Base-by-base conservation (phyloP, 2,329 filamentous ascomycete genomes). In the Verticillium dahliae region DNA sequence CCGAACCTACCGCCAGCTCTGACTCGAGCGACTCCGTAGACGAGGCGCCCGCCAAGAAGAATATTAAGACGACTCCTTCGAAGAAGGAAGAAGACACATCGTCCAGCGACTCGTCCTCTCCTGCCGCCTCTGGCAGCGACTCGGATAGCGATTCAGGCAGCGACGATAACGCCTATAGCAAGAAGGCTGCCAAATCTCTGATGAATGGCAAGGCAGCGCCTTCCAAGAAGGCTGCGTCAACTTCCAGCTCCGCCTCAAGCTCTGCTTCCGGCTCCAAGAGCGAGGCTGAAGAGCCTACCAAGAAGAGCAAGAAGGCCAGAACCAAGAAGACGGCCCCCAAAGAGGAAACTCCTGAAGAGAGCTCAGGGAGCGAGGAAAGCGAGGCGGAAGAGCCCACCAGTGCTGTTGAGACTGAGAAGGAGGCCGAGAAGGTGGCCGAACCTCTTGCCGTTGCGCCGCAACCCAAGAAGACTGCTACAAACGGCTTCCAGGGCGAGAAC, bases 401-500 rank as follows among this genome's bases (percentile, higher is more conserved):
- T 18, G 54, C 61, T 6, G 66, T 65, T 45, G 67, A 65, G 5
- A 38, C 50, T 56, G 66, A 66, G 18, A 67, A 69, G 34, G 60
- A 67, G 11, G 65, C 65, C 11, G 63, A 66, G 52, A 67, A 63
- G 63, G 70, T 67, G 3, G 75, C 79, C 54, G 72, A 78, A 65
- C 76, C 79, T 1, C 75, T 76, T 63, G 68, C 70, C 18, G 63
- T 73, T 35, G 62, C 34, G 57, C 60, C 65, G 63, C 57, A 65
- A 75, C 75, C 61, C 67, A 71, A 71, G 78, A 80, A 62, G 9
- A 57, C 61, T 22, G 50, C 10, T 56, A 63, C 82, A 3, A 73
- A 76, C 34, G 76, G 77, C 41, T 75, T 83, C 38, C 74, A 83
- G 39, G 76, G 76, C 13, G 83, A 80, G 6, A 80, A 83, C 61